Evolutionary conservation across 768 basidiomycete genomes (phyloP), one percentile per base, ranked within the genome.

Genomic region (Roridomyces roridus): DNA sequence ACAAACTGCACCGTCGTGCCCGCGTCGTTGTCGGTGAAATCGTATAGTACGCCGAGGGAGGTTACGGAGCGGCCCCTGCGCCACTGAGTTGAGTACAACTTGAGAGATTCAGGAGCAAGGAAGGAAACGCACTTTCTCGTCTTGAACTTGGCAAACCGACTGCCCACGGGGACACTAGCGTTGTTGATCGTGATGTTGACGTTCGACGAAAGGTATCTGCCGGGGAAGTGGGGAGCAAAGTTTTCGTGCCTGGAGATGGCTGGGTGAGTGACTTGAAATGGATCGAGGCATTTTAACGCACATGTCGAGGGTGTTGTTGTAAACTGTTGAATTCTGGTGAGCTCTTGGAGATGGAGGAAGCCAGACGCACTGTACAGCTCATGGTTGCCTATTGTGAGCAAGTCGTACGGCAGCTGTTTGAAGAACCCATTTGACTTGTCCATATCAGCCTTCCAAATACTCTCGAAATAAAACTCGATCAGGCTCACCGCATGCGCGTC

Each of bases 341-440:
- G 3, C 31, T 8, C 31, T 34, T 15, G 3, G 8, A 24, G 29
- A 41, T 10, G 8, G n/a, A 10, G 15, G 15, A 10, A n/a, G n/a
- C 31, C 7, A 34, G 23, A 31, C 39, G 11, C 35, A 31, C 57
- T 63, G 26, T 63, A 63, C 9, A 63, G 20, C 29, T 58, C 89
- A 36, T 66, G 88, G 85, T 95, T 96, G 67, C 94, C 94, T 46
- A 94, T 92, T 3, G 91, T 74, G 67, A 94, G 82, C 3, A 93
- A 65, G 66, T 96, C 94, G 66, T 93, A 96, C 0, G 89, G 88
- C n/a, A 96, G 77, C 51, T 83, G 72, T 18, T 82, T 46, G 25
- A 44, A 52, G 51, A 39, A 63, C 35, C 55, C 14, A 43, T 49
- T 41, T 18, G 51, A 54, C 31, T 34, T 34, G 31, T 4, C 31